phyloP scores from a whole-genome alignment of 345 rosid species.

The Trapa incisa region DNA sequence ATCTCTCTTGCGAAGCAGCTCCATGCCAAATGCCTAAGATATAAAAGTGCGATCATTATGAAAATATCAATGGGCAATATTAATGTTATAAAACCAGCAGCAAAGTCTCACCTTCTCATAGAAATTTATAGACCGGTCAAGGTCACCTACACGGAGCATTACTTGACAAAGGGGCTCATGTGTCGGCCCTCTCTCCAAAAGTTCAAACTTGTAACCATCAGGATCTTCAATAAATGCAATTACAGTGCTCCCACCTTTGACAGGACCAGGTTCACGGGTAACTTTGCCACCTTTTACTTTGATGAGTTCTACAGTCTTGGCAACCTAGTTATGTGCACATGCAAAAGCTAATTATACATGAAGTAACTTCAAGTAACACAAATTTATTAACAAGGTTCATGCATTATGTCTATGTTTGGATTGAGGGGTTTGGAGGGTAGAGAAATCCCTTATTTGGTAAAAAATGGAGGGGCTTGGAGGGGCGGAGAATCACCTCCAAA shows the following conservation, averaged over 20 bases:
- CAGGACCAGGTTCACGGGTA: conserved; percentile 85
- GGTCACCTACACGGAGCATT: conserved; percentile 99
- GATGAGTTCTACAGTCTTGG: conserved; percentile 70
- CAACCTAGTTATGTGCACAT: conserved; percentile 38
- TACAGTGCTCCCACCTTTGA: conserved; percentile 75
- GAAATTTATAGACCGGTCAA: conserved; percentile 74
- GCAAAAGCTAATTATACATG: neutral
- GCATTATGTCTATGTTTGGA: neutral
- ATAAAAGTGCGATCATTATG: neutral
- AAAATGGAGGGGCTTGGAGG: too few relatives aligned
- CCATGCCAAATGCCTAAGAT: conserved; percentile 92
- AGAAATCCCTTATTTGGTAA: too few relatives aligned
- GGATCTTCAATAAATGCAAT: conserved; percentile 96
- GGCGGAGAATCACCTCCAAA: too few relatives aligned
- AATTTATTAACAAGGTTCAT: neutral
- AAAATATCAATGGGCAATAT: neutral
- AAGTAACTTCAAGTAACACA: neutral
- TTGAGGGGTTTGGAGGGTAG: too few relatives aligned
- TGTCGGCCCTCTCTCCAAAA: conserved; percentile 91
- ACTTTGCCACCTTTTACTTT: conserved; percentile 92
- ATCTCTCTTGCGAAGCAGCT: conserved; percentile 82
- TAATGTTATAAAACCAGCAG: neutral
- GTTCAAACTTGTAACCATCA: conserved; percentile 95
- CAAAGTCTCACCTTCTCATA: conserved; percentile 65
- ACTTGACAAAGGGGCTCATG: conserved; percentile 98